Evolutionary conservation across 2,329 filamentous ascomycete species (phyloP).

Genomic region (Pyrenophora seminiperda): DNA sequence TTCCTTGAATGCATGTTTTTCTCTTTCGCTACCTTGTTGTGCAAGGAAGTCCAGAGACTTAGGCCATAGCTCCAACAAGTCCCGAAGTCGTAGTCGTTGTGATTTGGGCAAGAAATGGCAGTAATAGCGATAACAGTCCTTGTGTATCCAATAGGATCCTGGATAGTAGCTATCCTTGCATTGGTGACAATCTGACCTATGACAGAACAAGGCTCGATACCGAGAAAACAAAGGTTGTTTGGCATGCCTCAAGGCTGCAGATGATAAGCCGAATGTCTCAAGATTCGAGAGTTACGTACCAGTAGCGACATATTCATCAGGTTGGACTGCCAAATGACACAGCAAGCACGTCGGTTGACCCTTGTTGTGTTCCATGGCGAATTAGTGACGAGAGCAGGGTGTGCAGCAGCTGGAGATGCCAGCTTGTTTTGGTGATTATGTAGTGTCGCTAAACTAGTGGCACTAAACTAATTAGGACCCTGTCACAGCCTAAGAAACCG

Average conservation of each 20-base stretch:
- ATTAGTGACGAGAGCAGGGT: too few species aligned
- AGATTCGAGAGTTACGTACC: not conserved
- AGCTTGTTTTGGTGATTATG: too few species aligned
- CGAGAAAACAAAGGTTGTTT: not conserved
- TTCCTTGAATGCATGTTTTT: not conserved
- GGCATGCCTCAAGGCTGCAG: not conserved
- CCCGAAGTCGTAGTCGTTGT: not conserved
- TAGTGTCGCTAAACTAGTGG: too few species aligned
- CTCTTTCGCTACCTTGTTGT: not conserved
- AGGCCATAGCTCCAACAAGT: not conserved
- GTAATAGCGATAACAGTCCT: not conserved
- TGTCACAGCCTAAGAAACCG: too few species aligned
- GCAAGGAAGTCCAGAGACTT: not conserved
- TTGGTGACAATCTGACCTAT: not conserved
- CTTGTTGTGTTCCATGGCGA: not conserved
- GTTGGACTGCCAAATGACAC: not conserved
- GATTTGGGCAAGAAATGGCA: not conserved
- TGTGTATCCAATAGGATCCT: not conserved
- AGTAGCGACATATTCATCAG: not conserved
- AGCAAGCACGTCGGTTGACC: not conserved
- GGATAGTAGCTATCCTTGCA: not conserved
- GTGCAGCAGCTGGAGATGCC: too few species aligned
- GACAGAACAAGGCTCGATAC: not conserved
- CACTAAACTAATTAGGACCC: too few species aligned
- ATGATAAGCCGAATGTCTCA: not conserved